phyloP scores from a whole-genome alignment of 2,329 filamentous ascomycete species.

The Diaporthe helianthi region DNA sequence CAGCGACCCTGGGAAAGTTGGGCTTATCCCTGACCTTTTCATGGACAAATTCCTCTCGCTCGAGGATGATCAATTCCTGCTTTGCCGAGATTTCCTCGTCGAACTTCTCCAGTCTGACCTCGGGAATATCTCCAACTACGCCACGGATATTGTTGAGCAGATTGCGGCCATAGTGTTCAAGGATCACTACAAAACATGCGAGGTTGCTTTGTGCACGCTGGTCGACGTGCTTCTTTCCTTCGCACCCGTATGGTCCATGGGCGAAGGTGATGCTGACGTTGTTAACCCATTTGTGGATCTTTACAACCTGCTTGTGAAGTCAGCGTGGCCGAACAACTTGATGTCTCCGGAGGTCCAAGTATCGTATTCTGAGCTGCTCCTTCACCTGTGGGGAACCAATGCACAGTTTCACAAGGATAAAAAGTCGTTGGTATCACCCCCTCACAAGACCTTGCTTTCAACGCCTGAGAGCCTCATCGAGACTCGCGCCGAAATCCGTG shows the following conservation, averaged over 20 bases:
- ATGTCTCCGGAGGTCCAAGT: constrained; percentile 75
- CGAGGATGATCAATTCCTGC: constrained; percentile 60
- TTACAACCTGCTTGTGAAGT: constrained; percentile 78
- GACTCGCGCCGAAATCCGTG: constrained; percentile 22
- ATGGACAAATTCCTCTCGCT: constrained; percentile 58
- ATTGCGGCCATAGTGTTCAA: constrained; percentile 59
- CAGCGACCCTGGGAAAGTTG: constrained; percentile 53
- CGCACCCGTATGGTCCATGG: constrained; percentile 67
- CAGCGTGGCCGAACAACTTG: constrained; percentile 70
- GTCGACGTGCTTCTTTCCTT: constrained; percentile 73
- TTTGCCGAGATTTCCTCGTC: constrained; percentile 55
- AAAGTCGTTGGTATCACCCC: constrained; percentile 60
- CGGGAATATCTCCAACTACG: constrained; percentile 54
- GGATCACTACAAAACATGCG: constrained; percentile 73
- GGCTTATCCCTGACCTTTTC: constrained; percentile 57
- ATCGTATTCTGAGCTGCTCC: constrained; percentile 71
- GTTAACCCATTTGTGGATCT: constrained; percentile 74
- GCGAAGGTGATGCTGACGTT: constrained; percentile 58
- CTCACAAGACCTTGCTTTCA: constrained; percentile 74
- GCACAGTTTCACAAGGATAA: constrained; percentile 68
- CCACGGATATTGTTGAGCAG: constrained; percentile 55
- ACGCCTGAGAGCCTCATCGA: constrained; percentile 37
- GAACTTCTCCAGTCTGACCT: constrained; percentile 64
- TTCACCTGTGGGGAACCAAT: constrained; percentile 71
- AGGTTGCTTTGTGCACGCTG: constrained; percentile 72